phyloP scores from a whole-genome alignment of 1,284 basidiomycete genomes.

The Ustilago shanxiensis region DNA sequence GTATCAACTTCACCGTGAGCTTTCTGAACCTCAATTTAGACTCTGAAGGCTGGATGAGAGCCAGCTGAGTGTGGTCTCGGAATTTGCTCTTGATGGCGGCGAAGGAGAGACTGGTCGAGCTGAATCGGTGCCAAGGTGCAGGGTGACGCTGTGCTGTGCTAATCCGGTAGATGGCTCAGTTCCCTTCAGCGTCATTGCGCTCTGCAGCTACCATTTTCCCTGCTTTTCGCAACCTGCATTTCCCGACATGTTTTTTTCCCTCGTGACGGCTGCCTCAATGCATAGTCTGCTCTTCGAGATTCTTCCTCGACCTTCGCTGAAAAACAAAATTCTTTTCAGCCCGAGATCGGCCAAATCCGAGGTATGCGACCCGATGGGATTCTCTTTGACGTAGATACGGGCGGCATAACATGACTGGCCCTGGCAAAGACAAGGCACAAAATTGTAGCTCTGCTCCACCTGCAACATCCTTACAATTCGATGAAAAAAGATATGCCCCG shows the following conservation, averaged over 20 bases:
- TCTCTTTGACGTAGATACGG: neutral
- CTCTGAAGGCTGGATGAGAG: no score
- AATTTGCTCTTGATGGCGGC: neutral
- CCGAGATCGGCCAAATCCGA: neutral
- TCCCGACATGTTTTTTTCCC: constrained; percentile 1
- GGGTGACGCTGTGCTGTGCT: constrained; percentile 8
- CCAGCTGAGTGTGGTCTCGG: no score
- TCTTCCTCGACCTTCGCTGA: constrained; percentile 33
- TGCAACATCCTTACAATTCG: no score
- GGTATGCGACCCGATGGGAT: no score
- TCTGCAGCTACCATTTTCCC: neutral
- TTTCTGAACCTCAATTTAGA: neutral
- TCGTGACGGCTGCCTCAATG: neutral
- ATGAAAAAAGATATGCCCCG: constrained; percentile 35
- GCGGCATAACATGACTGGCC: neutral
- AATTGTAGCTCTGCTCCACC: no score
- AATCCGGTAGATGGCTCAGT: constrained; percentile 8
- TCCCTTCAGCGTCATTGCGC: neutral
- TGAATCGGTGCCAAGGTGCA: constrained; percentile 7
- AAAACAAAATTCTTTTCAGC: constrained; percentile 1
- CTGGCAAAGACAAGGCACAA: neutral
- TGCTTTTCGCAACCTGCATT: constrained; percentile 2
- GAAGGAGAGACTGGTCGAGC: neutral
- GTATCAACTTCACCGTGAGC: neutral
- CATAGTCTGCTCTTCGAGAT: constrained; percentile 13